Evolutionary conservation across 306 rosid species (phyloP).

Genomic region (Quercus dentata): DNA sequence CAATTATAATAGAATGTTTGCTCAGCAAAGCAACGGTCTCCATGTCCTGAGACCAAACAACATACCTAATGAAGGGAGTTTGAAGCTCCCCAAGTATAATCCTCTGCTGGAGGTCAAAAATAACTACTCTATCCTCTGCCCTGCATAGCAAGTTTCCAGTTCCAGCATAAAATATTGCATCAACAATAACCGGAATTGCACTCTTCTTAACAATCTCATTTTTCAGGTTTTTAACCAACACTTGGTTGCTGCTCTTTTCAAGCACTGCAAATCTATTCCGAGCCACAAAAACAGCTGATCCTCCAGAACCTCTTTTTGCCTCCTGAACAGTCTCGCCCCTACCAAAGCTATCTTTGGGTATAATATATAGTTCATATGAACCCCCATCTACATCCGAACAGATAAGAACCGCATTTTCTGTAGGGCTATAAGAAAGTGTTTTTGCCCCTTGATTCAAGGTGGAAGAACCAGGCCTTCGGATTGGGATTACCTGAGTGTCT

Average conservation of each 20-base stretch:
- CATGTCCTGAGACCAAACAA: slow-evolving; percentile 84
- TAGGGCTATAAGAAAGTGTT: slow-evolving; percentile 76
- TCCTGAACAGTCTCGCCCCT: slow-evolving; percentile 77
- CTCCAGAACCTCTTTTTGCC: slow-evolving; percentile 87
- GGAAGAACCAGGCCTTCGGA: slow-evolving; percentile 80
- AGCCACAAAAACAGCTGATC: slow-evolving; percentile 89
- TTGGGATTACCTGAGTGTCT: slow-evolving; percentile 76
- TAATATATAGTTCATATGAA: slow-evolving; percentile 76
- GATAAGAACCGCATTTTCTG: slow-evolving; percentile 85
- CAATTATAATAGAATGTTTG: slow-evolving; percentile 85
- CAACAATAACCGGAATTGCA: slow-evolving; percentile 57
- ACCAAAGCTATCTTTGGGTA: slow-evolving; percentile 67
- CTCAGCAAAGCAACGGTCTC: slow-evolving; percentile 88
- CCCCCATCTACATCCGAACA: slow-evolving; percentile 93
- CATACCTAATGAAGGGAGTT: slow-evolving; percentile 81
- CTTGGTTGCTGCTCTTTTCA: slow-evolving; percentile 75
- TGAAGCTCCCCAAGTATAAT: slow-evolving; percentile 74
- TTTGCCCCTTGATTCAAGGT: slow-evolving; percentile 77
- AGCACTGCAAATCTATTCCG: slow-evolving; percentile 92
- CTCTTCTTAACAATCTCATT: slow-evolving; percentile 75
- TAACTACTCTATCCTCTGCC: slow-evolving; percentile 78
- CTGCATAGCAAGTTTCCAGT: slow-evolving; percentile 80
- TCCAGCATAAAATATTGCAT: slow-evolving; percentile 92
- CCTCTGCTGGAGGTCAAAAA: slow-evolving; percentile 86
- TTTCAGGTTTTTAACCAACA: slow-evolving; percentile 60